Conservation (phyloP, 2,329 filamentous ascomycete species). For the Corinectria fuckeliana region DNA sequence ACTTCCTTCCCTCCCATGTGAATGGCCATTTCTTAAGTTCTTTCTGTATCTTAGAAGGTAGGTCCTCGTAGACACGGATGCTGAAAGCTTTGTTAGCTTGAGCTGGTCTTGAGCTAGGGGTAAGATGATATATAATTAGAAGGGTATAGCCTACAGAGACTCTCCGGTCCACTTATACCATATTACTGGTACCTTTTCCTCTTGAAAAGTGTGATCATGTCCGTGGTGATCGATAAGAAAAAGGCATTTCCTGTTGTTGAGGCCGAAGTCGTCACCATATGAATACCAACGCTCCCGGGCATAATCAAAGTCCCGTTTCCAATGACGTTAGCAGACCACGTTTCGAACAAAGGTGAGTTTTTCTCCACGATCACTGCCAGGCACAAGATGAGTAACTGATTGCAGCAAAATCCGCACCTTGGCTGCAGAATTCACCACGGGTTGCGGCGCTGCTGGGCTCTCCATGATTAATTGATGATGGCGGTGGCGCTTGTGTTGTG, state of each 20-base stretch:
- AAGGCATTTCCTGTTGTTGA: conserved; percentile 17
- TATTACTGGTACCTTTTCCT: conserved; percentile 15
- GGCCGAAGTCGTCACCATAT: conserved; percentile 16
- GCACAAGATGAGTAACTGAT: conserved; percentile 19
- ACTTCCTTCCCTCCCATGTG: conserved; percentile 20
- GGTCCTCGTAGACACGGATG: neutral
- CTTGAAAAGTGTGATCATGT: conserved; percentile 12
- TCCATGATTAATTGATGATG: conserved; percentile 9
- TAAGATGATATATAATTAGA: neutral
- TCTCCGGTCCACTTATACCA: conserved; percentile 28
- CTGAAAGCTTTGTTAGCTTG: conserved; percentile 9
- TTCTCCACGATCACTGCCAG: conserved; percentile 17
- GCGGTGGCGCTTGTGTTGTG: neutral
- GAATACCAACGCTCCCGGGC: conserved; percentile 10
- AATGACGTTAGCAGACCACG: conserved; percentile 17
- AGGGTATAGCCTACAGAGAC: conserved; percentile 15
- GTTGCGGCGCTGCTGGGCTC: neutral
- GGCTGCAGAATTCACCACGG: neutral
- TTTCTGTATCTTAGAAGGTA: conserved; percentile 15
- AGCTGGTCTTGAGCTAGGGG: neutral
- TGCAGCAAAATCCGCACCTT: conserved; percentile 23
- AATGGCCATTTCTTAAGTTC: conserved; percentile 24
- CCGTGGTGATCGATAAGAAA: conserved; percentile 27
- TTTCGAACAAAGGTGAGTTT: conserved; percentile 15
- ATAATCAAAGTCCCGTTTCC: conserved; percentile 20